Evolutionary conservation across 108 stramenopile species (phyloP).

Genomic region (Fistulifera solaris): DNA sequence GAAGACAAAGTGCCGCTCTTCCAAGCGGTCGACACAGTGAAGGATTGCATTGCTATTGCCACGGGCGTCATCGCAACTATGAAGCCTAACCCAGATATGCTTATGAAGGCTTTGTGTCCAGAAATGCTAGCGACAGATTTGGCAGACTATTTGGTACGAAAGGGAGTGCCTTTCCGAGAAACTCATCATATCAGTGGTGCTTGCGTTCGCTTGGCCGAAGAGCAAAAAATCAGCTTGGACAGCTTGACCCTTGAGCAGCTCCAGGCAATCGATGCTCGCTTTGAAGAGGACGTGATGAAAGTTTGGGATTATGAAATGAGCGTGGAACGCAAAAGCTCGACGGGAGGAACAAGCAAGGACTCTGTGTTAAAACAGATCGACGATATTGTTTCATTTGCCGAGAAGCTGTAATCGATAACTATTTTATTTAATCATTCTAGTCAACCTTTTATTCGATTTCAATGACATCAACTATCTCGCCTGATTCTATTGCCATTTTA

Average conservation of each 20-base stretch:
- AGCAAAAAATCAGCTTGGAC: slow-evolving; percentile 63
- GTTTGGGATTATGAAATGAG: slow-evolving; percentile 88
- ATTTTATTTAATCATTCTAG: too few species aligned
- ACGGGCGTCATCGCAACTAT: slow-evolving; percentile 94
- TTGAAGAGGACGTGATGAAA: slow-evolving; percentile 77
- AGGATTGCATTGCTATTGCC: slow-evolving; percentile 93
- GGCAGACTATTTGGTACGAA: slow-evolving; percentile 98
- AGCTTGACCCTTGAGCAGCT: slow-evolving; percentile 75
- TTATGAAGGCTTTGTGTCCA: slow-evolving; percentile 83
- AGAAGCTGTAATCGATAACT: slow-evolving; percentile 5
- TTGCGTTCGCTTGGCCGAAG: slow-evolving; percentile 81
- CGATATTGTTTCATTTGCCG: slow-evolving; percentile 53
- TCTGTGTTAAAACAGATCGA: slow-evolving; percentile 76
- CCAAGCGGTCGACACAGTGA: slow-evolving; percentile 88
- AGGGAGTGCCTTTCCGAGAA: slow-evolving; percentile 98
- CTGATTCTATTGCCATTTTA: too few species aligned
- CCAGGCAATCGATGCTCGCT: slow-evolving; percentile 73
- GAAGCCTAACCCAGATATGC: slow-evolving; percentile 82
- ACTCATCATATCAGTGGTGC: slow-evolving; percentile 98
- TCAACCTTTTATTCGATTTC: too few species aligned
- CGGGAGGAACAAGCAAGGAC: slow-evolving; percentile 72
- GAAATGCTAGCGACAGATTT: slow-evolving; percentile 99
- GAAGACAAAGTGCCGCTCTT: slow-evolving; percentile 99
- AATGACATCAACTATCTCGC: too few species aligned
- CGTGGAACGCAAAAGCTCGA: slow-evolving; percentile 83